Percentiles rank a stretch among this genome's conserved stretches.
Conservation (phyloP, 257 asterid genomes). For the Misopates orontium region DNA sequence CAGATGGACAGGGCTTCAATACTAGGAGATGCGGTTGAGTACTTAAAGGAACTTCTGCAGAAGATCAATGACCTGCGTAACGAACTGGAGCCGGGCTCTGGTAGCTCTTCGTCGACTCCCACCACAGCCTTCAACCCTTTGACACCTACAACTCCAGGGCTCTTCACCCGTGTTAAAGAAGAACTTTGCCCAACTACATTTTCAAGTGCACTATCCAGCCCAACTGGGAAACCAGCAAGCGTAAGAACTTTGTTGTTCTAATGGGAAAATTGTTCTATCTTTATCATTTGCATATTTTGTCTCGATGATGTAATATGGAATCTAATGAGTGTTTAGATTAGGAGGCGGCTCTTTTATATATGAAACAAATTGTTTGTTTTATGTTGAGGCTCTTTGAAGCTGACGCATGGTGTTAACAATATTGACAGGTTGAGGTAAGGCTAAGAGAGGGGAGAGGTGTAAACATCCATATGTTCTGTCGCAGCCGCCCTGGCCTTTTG, state of each 20-base stretch:
- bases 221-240: constrained; percentile 67
- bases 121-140: constrained; percentile 44
- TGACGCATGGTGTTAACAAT: too few relatives aligned
- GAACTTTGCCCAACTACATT: constrained; percentile 65
- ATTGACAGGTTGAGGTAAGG: constrained; percentile 66
- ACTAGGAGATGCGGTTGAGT: constrained; percentile 84
- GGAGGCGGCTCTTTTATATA: too few relatives aligned
- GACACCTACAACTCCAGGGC: constrained; percentile 54
- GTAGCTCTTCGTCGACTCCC: constrained; percentile 40
- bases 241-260: constrained; percentile 33
- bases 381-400: too few relatives aligned
- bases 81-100: constrained; percentile 59
- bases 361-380: too few relatives aligned
- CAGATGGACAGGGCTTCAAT: constrained; percentile 93
- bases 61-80: constrained; percentile 59
- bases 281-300: too few relatives aligned
- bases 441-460: constrained; percentile 68
- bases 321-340: too few relatives aligned
- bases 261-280: too few relatives aligned
- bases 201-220: constrained; percentile 65
- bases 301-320: too few relatives aligned
- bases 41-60: constrained; percentile 71
- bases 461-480: constrained; percentile 71
- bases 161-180: constrained; percentile 55
- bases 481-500: constrained; percentile 57